Conservation (phyloP, 2,329 filamentous ascomycete species). For the Monosporascus cannonballus region DNA sequence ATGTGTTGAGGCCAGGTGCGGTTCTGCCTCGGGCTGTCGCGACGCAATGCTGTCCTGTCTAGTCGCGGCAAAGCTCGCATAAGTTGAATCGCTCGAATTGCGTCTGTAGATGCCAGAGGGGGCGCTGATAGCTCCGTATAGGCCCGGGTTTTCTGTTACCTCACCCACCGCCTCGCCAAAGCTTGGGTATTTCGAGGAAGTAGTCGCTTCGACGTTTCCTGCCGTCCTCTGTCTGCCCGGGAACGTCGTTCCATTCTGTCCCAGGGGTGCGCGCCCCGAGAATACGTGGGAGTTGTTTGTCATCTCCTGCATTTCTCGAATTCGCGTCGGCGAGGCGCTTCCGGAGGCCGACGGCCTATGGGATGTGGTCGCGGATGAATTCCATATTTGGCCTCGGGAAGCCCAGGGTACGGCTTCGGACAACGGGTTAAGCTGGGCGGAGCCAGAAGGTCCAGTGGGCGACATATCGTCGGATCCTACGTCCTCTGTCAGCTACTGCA, state of each 20-base stretch:
- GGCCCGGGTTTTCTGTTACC: constrained; percentile 10
- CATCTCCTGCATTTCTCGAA: constrained; percentile 43
- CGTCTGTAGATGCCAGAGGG: constrained; percentile 14
- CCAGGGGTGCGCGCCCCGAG: constrained; percentile 38
- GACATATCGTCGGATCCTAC: constrained; percentile 33
- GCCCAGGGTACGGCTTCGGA: constrained; percentile 64
- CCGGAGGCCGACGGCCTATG: constrained; percentile 39
- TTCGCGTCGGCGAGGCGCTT: constrained; percentile 53
- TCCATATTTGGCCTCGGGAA: constrained; percentile 52
- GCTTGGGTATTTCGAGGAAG: constrained; percentile 32
- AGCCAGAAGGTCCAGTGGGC: constrained; percentile 56
- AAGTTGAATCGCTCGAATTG: constrained; percentile 20
- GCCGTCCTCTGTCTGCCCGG: constrained; percentile 29
- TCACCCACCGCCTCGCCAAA: constrained; percentile 21
- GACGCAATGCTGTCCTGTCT: constrained; percentile 11
- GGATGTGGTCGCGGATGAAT: constrained; percentile 37
- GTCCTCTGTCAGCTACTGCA: constrained; percentile 13
- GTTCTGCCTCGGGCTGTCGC: constrained; percentile 15
- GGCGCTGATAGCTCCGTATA: constrained; percentile 9
- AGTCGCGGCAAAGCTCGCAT: constrained; percentile 6
- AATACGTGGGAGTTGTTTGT: constrained; percentile 40
- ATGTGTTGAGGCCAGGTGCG: constrained; percentile 7
- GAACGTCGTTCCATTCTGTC: constrained; percentile 29
- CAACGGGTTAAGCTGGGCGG: constrained; percentile 60
- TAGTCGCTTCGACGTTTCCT: constrained; percentile 38